Base-by-base conservation (phyloP, 352 stramenopile genomes). In the Phytophthora multivora region DNA sequence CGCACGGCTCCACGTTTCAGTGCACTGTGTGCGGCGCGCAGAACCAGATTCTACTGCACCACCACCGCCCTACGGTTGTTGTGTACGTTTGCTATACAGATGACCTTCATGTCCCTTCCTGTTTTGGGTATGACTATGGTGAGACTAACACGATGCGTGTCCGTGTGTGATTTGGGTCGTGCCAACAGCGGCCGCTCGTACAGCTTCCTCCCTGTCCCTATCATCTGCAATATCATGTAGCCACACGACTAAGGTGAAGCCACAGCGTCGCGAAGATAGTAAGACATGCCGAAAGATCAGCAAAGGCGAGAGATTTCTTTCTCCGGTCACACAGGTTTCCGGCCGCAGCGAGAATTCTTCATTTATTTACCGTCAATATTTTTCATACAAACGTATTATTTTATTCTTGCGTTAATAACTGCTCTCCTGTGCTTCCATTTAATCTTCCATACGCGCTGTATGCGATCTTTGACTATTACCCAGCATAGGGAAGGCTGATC, bases 221-320 rank as follows among this genome's bases (percentile, higher is more conserved):
- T 92, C 42, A 73, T 92, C 41, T 92, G 83, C 70, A 73, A 26
- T 55, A 75, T 90, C 50, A 83, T 86, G 80, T 89, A 66, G 52
- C 7, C 33, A 21, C 16, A 38, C 2, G 1, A 23, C 21, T 2
- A 23, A 23, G 21, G 21, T 23, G 21, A 23, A 2, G 21, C 21
- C 21, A 23, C 21, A 23, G 21, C n/a, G n/a, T n/a, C n/a, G n/a
- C n/a, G n/a, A n/a, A n/a, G n/a, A n/a, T n/a, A n/a, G n/a, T n/a
- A n/a, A n/a, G n/a, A n/a, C n/a, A n/a, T n/a, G n/a, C n/a, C 26
- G 26, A 31, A 6, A 10, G 26, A 31, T 9, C 26, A 31, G 26
- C 26, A 31, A 31, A 31, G 1, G 9, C 26, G 7, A 31, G 26
- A 10, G 26, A 8, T 31, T 11, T 8, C 26, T 31, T 31, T 31